Percentiles rank a stretch among this genome's conserved stretches.
Evolutionary conservation across 2,329 filamentous ascomycete genomes (phyloP).

Genomic region (Exophiala spinifera): DNA sequence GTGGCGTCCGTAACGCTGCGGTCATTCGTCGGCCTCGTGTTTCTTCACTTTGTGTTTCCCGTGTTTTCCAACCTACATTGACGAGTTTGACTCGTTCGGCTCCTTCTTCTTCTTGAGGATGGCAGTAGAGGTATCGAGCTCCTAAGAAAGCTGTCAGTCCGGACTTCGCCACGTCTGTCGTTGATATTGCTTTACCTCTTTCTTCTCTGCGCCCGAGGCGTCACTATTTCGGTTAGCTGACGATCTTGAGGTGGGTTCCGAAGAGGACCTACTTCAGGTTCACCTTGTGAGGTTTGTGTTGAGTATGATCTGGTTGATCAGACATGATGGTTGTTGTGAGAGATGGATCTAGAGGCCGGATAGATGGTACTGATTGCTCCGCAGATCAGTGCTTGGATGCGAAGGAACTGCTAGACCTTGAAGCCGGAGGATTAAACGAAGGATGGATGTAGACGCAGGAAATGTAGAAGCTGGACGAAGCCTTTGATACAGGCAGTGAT

Average conservation of each 20-base stretch:
- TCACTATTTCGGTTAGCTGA: constrained; percentile 58
- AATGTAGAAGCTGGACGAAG: constrained; percentile 12
- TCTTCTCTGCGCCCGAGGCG: constrained; percentile 81
- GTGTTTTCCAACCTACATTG: constrained; percentile 66
- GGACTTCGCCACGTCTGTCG: constrained; percentile 28
- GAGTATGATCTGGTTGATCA: constrained; percentile 58
- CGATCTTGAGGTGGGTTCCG: constrained; percentile 19
- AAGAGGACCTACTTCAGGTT: constrained; percentile 67
- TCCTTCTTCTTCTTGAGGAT: constrained; percentile 99
- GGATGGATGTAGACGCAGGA: neutral
- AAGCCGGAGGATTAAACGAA: neutral
- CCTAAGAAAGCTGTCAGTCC: constrained; percentile 48
- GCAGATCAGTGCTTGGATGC: neutral
- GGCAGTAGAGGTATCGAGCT: constrained; percentile 88
- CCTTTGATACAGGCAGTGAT: constrained; percentile 10
- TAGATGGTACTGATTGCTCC: neutral
- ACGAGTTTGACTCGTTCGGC: constrained; percentile 98
- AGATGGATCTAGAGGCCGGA: constrained; percentile 1
- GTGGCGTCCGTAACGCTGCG: constrained; percentile 91
- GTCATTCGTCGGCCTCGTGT: constrained; percentile 23
- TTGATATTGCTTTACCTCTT: constrained; percentile 60
- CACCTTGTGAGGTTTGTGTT: constrained; percentile 78
- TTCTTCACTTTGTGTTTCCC: neutral
- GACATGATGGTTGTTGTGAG: constrained; percentile 60
- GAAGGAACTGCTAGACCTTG: neutral